These are phyloP conservation scores for Alternaria infectoria DNA, from an alignment of 2,329 filamentous ascomycete species.

Conservation along the genomic window DNA sequence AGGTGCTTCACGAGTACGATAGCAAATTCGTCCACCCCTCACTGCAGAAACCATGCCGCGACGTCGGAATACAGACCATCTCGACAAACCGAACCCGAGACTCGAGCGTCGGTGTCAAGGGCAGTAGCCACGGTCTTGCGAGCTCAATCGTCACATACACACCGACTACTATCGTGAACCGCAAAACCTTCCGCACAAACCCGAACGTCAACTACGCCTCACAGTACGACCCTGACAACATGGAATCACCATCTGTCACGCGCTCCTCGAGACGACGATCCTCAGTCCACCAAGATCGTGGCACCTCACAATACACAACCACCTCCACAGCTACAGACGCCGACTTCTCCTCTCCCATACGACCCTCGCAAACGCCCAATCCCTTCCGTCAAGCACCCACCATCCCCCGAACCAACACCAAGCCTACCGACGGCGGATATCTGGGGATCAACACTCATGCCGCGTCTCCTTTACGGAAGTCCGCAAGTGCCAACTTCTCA, in stretches of 20 bases:
- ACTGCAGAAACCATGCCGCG: conserved; percentile 78
- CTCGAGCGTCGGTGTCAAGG: conserved; percentile 48
- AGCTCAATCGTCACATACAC: conserved; percentile 67
- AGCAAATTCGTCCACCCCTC: conserved; percentile 92
- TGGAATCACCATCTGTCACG: conserved; percentile 21
- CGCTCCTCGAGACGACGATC: conserved; percentile 34
- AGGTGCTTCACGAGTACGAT: conserved; percentile 95
- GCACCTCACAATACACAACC: conserved; percentile 43
- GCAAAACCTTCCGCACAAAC: conserved; percentile 78
- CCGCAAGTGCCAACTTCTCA: conserved; percentile 64
- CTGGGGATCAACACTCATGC: conserved; percentile 81
- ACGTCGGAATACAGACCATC: conserved; percentile 79
- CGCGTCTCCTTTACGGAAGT: conserved; percentile 83
- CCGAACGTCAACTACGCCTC: conserved; percentile 81
- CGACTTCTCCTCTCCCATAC: conserved; percentile 55
- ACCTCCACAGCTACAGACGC: conserved; percentile 46
- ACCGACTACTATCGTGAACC: conserved; percentile 67
- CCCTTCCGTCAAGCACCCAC: conserved; percentile 59
- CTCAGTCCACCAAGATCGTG: conserved; percentile 25
- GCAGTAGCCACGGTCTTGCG: conserved; percentile 51
- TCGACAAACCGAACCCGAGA: conserved; percentile 40
- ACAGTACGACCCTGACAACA: conserved; percentile 72
- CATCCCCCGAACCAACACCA: conserved; percentile 56
- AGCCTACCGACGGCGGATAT: conserved; percentile 69
- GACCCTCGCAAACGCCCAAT: conserved; percentile 52